Conservation (phyloP, 441 rosid genomes). For the Monsonia emarginata region DNA sequence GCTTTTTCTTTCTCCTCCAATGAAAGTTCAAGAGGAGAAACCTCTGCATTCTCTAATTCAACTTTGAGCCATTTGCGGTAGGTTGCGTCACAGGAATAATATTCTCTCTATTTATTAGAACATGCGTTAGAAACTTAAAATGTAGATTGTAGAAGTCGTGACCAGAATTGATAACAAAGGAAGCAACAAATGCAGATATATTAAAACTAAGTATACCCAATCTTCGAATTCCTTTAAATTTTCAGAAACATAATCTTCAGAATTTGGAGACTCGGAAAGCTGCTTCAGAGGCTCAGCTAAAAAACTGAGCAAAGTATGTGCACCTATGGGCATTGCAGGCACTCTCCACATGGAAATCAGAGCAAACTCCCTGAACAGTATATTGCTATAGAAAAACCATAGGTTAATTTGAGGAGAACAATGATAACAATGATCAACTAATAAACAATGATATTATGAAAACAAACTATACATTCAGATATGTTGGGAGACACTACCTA, state of each 20-base stretch:
- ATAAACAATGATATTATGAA: not conserved
- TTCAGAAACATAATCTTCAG: conserved; percentile 58
- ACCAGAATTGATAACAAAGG: conserved; percentile 5
- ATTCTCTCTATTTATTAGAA: conserved; percentile 50
- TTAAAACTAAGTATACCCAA: conserved; percentile 54
- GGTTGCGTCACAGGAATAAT: conserved; percentile 91
- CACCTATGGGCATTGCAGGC: conserved; percentile 93
- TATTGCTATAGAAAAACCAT: conserved; percentile 48
- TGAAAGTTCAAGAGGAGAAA: conserved; percentile 55
- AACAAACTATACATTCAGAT: not conserved
- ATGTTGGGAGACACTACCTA: conserved; percentile 39
- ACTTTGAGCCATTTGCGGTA: conserved; percentile 91
- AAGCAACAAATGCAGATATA: conserved; percentile 3
- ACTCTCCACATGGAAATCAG: conserved; percentile 97
- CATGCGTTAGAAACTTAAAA: conserved; percentile 12
- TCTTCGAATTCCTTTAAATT: conserved; percentile 81
- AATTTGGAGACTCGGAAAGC: conserved; percentile 61
- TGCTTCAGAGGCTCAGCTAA: conserved; percentile 98
- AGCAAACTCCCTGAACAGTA: conserved; percentile 85
- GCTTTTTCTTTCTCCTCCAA: conserved; percentile 67
- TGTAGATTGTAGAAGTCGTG: not conserved
- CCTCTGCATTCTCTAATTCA: conserved; percentile 65
- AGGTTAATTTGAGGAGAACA: conserved; percentile 9
- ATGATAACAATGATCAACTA: too few relatives aligned
- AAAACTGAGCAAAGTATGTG: conserved; percentile 76